A percentile compares a stretch with the other conserved stretches of the same genome.
Evolutionary conservation across 1,284 basidiomycete genomes (phyloP).

Genomic region (Leccinum angustisporum): DNA sequence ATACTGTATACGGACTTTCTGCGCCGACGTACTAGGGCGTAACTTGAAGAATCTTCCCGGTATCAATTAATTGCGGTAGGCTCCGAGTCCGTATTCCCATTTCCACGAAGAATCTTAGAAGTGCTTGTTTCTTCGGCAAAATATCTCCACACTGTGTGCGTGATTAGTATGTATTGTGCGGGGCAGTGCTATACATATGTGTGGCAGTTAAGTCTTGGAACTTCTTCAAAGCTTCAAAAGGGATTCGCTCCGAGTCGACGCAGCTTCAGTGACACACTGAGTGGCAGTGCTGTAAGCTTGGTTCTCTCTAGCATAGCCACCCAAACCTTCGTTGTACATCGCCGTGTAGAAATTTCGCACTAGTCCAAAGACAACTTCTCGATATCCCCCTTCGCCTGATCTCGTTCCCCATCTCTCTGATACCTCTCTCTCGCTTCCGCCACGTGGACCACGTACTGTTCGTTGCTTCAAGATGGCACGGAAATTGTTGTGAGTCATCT

Average conservation of each 20-base stretch:
- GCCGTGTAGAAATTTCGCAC: too few species aligned
- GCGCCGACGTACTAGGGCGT: neutral
- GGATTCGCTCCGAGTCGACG: too few species aligned
- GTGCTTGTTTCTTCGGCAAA: neutral
- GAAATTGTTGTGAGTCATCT: too few species aligned
- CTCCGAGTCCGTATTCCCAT: neutral
- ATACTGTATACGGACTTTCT: neutral
- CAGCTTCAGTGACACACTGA: too few species aligned
- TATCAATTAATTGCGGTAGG: neutral
- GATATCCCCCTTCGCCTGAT: constrained; percentile 33
- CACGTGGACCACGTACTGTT: too few species aligned
- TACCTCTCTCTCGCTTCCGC: constrained; percentile 3
- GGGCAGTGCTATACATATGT: neutral
- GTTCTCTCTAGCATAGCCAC: neutral
- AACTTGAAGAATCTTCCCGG: neutral
- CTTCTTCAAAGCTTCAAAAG: neutral
- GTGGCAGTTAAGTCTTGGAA: neutral
- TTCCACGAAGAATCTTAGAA: neutral
- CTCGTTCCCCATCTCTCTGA: constrained; percentile 42
- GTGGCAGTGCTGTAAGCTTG: too few species aligned
- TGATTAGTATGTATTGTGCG: neutral
- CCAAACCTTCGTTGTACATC: neutral
- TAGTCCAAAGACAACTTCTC: neutral
- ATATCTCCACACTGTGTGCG: neutral
- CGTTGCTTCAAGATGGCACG: too few species aligned